Evolutionary conservation across 805 yeast species (phyloP).

Genomic region (Jamesozyma rosinii): DNA sequence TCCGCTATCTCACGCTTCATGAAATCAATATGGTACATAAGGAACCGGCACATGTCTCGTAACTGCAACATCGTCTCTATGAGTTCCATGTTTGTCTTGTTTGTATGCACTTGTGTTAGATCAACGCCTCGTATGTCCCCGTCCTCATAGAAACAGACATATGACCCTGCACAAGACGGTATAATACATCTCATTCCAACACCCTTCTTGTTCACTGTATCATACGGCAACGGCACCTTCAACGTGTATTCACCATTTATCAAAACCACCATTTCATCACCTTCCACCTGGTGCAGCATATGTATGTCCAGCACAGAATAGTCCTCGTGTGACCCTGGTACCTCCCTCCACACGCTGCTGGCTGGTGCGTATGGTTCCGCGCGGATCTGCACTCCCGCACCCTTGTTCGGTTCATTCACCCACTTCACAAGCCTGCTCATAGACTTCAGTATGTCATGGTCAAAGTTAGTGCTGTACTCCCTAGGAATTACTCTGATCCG

Average conservation of each 20-base stretch:
- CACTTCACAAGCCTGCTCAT: not conserved
- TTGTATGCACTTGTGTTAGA: not conserved
- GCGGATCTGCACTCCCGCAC: not conserved
- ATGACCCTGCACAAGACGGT: not conserved
- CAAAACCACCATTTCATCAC: conserved; percentile 9
- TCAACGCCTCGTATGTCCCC: conserved; percentile 1
- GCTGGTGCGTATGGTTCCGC: not conserved
- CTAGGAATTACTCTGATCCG: conserved; percentile 2
- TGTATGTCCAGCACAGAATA: conserved; percentile 15
- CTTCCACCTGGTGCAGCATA: conserved; percentile 8
- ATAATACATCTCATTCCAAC: not conserved
- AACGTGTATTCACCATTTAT: conserved; percentile 16
- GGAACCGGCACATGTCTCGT: conserved; percentile 10
- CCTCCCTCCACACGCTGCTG: not conserved
- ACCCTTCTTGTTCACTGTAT: not conserved
- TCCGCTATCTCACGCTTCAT: not conserved
- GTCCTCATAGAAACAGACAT: conserved; percentile 9
- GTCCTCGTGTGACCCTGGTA: not conserved
- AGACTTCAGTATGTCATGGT: not conserved
- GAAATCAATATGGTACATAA: conserved; percentile 11
- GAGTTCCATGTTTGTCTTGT: conserved; percentile 1
- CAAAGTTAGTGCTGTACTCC: not conserved
- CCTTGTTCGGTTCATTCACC: not conserved
- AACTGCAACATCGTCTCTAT: conserved; percentile 8
- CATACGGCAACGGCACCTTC: not conserved